Evolutionary conservation across 305 asterid species (phyloP), one percentile per base, ranked within the genome.

Genomic region (Fraxinus platypoda): DNA sequence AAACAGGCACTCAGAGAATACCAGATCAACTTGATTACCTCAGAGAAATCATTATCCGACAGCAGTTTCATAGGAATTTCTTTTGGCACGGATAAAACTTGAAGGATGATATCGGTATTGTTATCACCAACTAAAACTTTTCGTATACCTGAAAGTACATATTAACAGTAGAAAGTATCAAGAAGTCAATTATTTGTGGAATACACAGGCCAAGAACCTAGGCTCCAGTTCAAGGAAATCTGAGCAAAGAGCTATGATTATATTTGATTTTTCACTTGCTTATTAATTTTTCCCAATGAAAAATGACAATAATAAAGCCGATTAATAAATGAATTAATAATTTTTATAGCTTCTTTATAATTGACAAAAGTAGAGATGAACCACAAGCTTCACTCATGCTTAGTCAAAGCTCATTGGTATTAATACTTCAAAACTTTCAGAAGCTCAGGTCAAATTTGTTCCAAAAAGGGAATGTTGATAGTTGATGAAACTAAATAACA

Each of bases 91-190:
- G 74, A 83, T 82, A 93, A 87, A 82, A 90, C 78, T 74, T 81
- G 82, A 84, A 91, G 90, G 74, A 83, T n/a, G 75, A 31, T 82
- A 75, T 91, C 93, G n/a, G 46, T 49, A 49, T 78, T 81, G 76
- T 75, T 80, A 83, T 89, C 90, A 81, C 84, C 81, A 2, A 9
- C 33, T 41, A 89, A 13, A 87, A 43, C 77, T 77, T 64, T 62
- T 85, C 81, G 86, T 5, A 91, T 82, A 59, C 97, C 98, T 94
- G 88, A 78, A 37, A 85, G 74, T 17, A 74, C 79, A 83, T 23
- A 62, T 66, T 19, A 9, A 82, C 26, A 54, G 11, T 54, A 54
- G 66, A 54, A 54, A 54, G 66, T n/a, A 54, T 54, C 11, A 82
- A 75, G 75, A 25, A 68, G 30, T 59, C 23, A 71, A 72, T 26